Evolutionary conservation across 257 asterid species (phyloP).

Genomic region (Solanum clarkiae): DNA sequence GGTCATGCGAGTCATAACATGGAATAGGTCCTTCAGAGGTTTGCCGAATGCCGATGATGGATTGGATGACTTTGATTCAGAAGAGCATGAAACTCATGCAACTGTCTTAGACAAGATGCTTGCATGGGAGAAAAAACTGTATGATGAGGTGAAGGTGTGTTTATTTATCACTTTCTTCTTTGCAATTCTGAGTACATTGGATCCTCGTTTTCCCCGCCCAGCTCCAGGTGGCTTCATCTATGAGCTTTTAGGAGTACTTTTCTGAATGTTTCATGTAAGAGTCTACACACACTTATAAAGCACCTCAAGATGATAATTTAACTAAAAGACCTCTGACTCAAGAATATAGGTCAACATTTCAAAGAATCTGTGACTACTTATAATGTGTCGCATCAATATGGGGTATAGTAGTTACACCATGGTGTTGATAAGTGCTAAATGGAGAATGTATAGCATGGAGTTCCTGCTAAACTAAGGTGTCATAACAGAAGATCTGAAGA

Average conservation of each 20-base stretch:
- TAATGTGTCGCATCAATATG: background rate
- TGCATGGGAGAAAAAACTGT: constrained; percentile 99
- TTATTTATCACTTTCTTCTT: background rate
- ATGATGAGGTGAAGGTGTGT: constrained; percentile 93
- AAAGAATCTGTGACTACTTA: background rate
- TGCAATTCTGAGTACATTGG: background rate
- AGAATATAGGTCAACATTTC: background rate
- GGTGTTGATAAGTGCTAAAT: background rate
- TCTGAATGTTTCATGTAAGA: background rate
- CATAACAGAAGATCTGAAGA: background rate
- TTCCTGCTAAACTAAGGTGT: background rate
- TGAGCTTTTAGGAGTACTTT: background rate
- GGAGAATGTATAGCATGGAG: background rate
- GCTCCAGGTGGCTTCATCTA: background rate
- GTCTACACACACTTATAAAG: background rate
- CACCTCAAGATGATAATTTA: background rate
- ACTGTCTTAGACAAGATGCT: constrained; percentile 98
- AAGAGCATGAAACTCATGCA: constrained; percentile 94
- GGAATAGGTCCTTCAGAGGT: constrained; percentile 92
- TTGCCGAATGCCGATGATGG: constrained; percentile 42
- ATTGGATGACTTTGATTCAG: constrained; percentile 70
- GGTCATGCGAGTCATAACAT: constrained; percentile 96
- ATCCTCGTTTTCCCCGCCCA: background rate
- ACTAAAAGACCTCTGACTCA: background rate
- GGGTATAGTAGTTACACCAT: background rate